Conservation (phyloP, 441 rosid genomes). For the Eruca vesicaria region DNA sequence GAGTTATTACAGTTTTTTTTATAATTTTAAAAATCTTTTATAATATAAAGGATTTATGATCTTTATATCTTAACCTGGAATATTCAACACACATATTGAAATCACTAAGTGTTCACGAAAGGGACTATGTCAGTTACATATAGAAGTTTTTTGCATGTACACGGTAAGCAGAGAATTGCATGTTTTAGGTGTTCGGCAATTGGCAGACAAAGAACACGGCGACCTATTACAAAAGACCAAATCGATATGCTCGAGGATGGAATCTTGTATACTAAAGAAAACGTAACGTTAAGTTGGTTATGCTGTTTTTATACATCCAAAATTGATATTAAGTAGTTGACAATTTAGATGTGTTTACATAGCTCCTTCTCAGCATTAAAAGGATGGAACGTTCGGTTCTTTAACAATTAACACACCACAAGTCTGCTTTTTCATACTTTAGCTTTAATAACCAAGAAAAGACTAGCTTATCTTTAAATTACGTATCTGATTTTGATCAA, state of each 20-base stretch:
- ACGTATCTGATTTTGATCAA: neutral
- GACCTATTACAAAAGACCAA: conserved; percentile 12
- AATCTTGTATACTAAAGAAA: neutral
- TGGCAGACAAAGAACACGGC: conserved; percentile 11
- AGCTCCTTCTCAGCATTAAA: neutral
- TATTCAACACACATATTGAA: neutral
- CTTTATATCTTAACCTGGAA: neutral
- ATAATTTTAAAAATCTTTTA: neutral
- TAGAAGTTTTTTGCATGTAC: neutral
- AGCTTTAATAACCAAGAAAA: neutral
- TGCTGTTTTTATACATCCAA: conserved; percentile 15
- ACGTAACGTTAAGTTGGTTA: neutral
- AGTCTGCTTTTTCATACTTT: neutral
- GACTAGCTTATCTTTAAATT: neutral
- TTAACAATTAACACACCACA: neutral
- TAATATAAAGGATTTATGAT: neutral
- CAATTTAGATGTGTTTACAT: conserved; percentile 6
- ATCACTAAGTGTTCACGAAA: neutral
- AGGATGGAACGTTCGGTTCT: conserved; percentile 6
- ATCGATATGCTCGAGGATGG: conserved; percentile 24
- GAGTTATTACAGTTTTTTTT: neutral
- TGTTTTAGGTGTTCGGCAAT: neutral
- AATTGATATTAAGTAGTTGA: neutral
- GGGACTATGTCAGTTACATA: neutral
- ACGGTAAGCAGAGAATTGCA: neutral